Evolutionary conservation across 352 stramenopile species (phyloP).

Genomic region (Globisporangium perplexum): DNA sequence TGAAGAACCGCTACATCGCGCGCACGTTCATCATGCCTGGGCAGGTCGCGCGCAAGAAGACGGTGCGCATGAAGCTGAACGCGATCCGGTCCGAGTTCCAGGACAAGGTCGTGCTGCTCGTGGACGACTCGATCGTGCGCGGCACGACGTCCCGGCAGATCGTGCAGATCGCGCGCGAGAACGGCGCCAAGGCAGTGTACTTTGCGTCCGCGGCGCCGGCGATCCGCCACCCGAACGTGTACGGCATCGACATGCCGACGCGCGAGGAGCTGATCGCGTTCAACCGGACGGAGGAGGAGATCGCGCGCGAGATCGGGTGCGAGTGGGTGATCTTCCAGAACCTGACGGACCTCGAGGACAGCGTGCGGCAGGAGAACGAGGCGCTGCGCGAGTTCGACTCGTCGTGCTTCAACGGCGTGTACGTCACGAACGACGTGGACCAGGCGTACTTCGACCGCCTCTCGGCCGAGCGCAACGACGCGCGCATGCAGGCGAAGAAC

Average conservation of each 20-base stretch:
- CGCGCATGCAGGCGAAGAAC: conserved; percentile 84
- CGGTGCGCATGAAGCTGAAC: conserved; percentile 98
- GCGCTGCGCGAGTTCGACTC: conserved; percentile 89
- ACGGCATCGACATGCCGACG: conserved; percentile 99
- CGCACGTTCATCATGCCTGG: conserved; percentile 99
- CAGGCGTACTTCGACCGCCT: conserved; percentile 82
- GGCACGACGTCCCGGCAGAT: conserved; percentile 98
- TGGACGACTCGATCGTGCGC: conserved; percentile 99
- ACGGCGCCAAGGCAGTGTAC: conserved; percentile 94
- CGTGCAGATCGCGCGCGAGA: conserved; percentile 97
- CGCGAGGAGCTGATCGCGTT: conserved; percentile 97
- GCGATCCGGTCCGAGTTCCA: conserved; percentile 91
- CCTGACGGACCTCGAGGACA: conserved; percentile 91
- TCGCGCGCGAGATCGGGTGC: conserved; percentile 91
- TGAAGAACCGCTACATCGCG: conserved; percentile 99
- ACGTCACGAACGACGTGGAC: conserved; percentile 94
- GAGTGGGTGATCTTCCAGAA: conserved; percentile 95
- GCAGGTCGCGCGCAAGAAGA: conserved; percentile 94
- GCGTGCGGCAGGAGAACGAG: conserved; percentile 66
- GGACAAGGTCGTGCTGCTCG: conserved; percentile 96
- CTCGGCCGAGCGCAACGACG: conserved; percentile 71
- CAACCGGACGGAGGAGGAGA: conserved; percentile 91
- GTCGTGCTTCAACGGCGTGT: conserved; percentile 96
- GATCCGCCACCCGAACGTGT: conserved; percentile 99
- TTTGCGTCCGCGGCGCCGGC: conserved; percentile 96